Percentiles rank a stretch among this genome's conserved stretches.
Conservation (phyloP, 331 rosid genomes). For the Malus hybrid region DNA sequence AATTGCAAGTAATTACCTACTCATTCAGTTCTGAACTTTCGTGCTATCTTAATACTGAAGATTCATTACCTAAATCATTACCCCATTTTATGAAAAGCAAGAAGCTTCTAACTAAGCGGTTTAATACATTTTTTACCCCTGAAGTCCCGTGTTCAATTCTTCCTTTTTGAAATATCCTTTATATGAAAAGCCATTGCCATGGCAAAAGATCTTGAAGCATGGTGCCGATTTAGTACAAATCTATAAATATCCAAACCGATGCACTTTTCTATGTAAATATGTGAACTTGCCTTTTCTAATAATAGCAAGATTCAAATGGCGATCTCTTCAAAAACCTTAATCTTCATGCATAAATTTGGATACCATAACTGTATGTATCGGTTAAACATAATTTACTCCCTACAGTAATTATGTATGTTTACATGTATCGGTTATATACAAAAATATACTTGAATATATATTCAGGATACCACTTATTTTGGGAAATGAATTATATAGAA, state of each 20-base stretch:
- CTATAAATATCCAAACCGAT: background rate
- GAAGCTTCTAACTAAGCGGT: background rate
- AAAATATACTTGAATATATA: background rate
- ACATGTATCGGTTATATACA: background rate
- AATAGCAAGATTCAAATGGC: background rate
- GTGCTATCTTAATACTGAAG: background rate
- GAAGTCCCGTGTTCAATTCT: background rate
- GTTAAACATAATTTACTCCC: background rate
- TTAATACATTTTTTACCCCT: background rate
- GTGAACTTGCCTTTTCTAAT: background rate
- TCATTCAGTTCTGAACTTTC: background rate
- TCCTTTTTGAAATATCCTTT: background rate
- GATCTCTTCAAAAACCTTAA: background rate
- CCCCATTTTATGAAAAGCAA: background rate
- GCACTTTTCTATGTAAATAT: background rate
- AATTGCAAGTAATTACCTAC: background rate
- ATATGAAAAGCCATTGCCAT: background rate
- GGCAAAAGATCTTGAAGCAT: background rate
- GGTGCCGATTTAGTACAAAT: background rate
- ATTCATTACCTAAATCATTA: too few species aligned
- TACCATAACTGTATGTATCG: background rate
- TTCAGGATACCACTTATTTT: background rate
- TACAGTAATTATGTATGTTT: background rate
- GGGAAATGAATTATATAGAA: background rate
- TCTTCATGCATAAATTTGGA: background rate